Percentiles rank a stretch among this genome's conserved stretches.
Evolutionary conservation across 345 rosid species (phyloP).

Genomic region (Luvunga scandens): DNA sequence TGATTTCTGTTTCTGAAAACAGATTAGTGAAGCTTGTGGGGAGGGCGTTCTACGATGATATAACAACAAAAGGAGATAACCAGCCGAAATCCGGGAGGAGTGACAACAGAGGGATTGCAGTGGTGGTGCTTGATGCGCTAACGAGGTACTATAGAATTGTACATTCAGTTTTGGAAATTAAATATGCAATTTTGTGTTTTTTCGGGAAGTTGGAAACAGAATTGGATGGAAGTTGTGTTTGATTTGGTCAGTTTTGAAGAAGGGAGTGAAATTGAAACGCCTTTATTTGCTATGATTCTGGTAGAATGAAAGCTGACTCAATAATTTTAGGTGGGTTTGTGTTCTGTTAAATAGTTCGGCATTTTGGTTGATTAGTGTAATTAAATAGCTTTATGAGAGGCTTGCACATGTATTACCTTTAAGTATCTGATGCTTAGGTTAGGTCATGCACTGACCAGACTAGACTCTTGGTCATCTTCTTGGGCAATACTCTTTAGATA

Average conservation of each 20-base stretch:
- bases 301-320: neutral
- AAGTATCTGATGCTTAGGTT: neutral
- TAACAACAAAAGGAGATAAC: slow-evolving; percentile 66
- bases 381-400: no score
- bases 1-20: slow-evolving; percentile 6
- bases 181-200: neutral
- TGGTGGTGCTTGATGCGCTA: slow-evolving; percentile 81
- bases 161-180: neutral
- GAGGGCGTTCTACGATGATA: slow-evolving; percentile 81
- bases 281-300: neutral
- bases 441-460: neutral
- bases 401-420: neutral
- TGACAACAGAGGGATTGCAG: slow-evolving; percentile 76
- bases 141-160: slow-evolving; percentile 38
- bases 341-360: neutral
- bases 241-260: neutral
- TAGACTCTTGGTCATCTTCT: neutral
- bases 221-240: neutral
- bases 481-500: neutral
- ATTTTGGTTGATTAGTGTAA: neutral
- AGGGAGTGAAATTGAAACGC: neutral
- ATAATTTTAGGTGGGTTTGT: neutral
- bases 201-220: neutral
- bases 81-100: slow-evolving; percentile 69
- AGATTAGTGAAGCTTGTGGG: slow-evolving; percentile 80